Evolutionary conservation across 805 yeast species (phyloP), one percentile per base, ranked within the genome.

Genomic region (Sporopachydermia lactativora): DNA sequence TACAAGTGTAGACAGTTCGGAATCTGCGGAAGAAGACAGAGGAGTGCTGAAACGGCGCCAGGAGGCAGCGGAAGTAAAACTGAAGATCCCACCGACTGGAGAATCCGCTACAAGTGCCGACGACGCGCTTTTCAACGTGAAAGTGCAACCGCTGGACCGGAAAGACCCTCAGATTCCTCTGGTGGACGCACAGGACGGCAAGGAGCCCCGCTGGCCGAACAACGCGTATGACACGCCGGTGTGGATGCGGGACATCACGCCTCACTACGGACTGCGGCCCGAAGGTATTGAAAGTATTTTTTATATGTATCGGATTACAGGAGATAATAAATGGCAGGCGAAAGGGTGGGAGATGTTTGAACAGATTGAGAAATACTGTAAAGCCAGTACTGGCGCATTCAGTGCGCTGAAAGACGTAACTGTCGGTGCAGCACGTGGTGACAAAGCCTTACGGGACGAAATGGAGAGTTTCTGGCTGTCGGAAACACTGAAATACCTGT

Each of bases 221-320:
- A n/a, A n/a, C 8, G 31, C 31, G 8, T 8, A 24, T 24, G 31
- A 24, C n/a, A 24, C 31, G n/a, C 31, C 31, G 8, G 31, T 24
- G 8, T 24, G 31, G 31, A 24, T 24, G 31, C 8, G 31, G n/a
- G n/a, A 24, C 3, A 46, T 57, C 41, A 59, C 55, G 15, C 53
- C 66, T 2, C 43, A 59, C 37, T 71, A 63, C 44, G 53, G 71
- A n/a, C 54, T 77, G 16, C 62, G 80, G 16, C 79, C 83, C 0
- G 78, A 75, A 49, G 68, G 76, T 15, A 66, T 77, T 37, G 81
- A 77, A 51, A 71, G 81, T 0, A 62, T 78, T 3, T 71, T 71
- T 47, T 67, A 70, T 49, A 58, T 76, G 58, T 76, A 71, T 47
- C 61, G 82, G 43, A 62, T 73, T 39, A 76, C 81, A 0, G 79